A percentile compares a stretch with the other conserved stretches of the same genome.
Evolutionary conservation across 2,329 filamentous ascomycete species (phyloP).

Genomic region (Plectosphaerella plurivora): DNA sequence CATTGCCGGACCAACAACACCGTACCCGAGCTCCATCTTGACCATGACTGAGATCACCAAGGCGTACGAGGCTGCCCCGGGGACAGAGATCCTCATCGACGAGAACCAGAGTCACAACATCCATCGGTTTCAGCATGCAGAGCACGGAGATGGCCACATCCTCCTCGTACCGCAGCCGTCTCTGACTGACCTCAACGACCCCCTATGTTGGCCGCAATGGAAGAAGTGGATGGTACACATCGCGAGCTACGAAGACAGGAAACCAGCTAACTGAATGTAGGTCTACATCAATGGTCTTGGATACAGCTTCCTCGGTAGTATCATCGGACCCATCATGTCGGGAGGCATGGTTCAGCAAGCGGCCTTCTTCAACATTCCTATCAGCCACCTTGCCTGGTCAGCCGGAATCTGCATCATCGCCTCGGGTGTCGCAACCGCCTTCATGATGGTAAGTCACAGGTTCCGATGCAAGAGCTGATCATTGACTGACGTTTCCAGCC

Average conservation of each 20-base stretch:
- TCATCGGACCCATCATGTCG: not conserved
- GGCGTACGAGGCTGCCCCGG: not conserved
- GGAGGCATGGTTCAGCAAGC: not conserved
- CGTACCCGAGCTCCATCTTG: too few species aligned
- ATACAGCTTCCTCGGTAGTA: not conserved
- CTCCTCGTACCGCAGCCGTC: not conserved
- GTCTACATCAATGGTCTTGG: not conserved
- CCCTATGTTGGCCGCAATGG: not conserved
- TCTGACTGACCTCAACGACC: not conserved
- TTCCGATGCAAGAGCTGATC: not conserved
- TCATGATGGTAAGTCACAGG: not conserved
- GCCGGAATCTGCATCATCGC: not conserved
- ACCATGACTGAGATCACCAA: too few species aligned
- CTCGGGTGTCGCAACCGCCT: not conserved
- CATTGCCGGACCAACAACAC: too few species aligned
- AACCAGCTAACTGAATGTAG: not conserved
- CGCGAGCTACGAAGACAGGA: not conserved
- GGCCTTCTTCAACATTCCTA: not conserved
- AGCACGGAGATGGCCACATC: not conserved
- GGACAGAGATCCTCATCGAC: not conserved
- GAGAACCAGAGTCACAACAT: not conserved
- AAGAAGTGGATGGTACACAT: not conserved
- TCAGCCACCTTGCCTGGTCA: not conserved
- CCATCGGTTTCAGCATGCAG: not conserved
- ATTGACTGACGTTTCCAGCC: not conserved